A percentile compares a stretch with the other conserved stretches of the same genome.
These are phyloP conservation scores for Remersonia thermophila DNA, from an alignment of 2,329 filamentous ascomycete genomes.

Conservation along the genomic window DNA sequence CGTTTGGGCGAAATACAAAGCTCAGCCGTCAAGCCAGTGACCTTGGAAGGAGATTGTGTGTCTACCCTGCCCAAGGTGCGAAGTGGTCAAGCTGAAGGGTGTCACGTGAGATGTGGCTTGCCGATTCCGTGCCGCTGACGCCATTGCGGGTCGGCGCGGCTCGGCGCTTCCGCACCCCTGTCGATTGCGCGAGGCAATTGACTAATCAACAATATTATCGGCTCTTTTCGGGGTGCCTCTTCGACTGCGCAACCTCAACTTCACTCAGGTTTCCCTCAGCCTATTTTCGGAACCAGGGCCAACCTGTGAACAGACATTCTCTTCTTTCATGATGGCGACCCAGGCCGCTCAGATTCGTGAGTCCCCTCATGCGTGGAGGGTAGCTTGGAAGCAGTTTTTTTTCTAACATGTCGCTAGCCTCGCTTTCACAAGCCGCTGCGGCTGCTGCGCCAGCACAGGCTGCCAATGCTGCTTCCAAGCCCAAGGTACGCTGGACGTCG, in stretches of 20 bases:
- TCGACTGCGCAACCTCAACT: background rate
- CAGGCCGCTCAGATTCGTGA: constrained; percentile 20
- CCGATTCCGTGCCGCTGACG: constrained; percentile 6
- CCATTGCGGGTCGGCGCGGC: constrained; percentile 4
- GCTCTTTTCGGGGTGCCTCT: no score
- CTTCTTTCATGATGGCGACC: constrained; percentile 19
- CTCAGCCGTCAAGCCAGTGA: no score
- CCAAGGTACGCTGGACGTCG: constrained; percentile 29
- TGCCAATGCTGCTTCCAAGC: constrained; percentile 19
- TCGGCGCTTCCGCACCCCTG: constrained; percentile 10
- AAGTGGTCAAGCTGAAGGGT: constrained; percentile 9
- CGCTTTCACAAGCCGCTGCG: background rate
- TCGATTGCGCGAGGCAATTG: constrained; percentile 7
- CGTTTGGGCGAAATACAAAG: no score
- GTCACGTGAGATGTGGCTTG: constrained; percentile 8
- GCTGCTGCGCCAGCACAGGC: constrained; percentile 4
- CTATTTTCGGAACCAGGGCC: background rate
- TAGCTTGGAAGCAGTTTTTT: no score
- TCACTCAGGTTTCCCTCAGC: background rate
- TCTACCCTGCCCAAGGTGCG: no score
- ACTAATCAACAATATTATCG: constrained; percentile 11
- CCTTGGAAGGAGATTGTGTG: no score
- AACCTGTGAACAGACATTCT: constrained; percentile 3
- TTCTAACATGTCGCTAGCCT: no score
- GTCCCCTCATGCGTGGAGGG: no score